A percentile compares a stretch with the other conserved stretches of the same genome.
These are phyloP conservation scores for Alopecurus myosuroides DNA, from an alignment of 176 grass and related monocot genomes.

Conservation along the genomic window DNA sequence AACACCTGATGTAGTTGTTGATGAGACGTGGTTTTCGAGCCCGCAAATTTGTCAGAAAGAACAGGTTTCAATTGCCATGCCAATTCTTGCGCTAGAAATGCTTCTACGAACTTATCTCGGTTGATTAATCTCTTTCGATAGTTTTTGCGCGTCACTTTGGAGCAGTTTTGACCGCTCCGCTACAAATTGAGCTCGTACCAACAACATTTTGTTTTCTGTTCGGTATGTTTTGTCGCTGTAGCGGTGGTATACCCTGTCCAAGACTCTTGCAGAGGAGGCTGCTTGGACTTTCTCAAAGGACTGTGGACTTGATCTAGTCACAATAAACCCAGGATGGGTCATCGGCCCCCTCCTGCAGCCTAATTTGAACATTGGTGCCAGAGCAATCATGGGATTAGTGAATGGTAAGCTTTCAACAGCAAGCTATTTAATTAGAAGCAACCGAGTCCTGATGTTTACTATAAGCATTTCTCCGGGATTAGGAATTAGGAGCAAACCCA, in stretches of 20 bases:
- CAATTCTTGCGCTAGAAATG: neutral
- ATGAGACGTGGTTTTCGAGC: constrained; percentile 52
- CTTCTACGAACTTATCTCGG: neutral
- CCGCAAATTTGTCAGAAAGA: constrained; percentile 11
- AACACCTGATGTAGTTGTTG: constrained; percentile 48
- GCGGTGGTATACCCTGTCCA: neutral
- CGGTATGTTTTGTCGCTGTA: neutral
- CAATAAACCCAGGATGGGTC: neutral
- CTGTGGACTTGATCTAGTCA: neutral
- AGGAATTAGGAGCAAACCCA: neutral
- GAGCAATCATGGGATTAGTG: neutral
- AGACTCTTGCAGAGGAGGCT: constrained; percentile 5
- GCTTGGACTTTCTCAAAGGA: neutral
- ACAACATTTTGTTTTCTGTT: neutral
- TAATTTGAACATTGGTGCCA: neutral
- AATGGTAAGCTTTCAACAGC: neutral
- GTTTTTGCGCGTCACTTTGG: neutral
- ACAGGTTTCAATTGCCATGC: constrained; percentile 8
- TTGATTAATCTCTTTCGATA: neutral
- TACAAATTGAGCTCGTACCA: neutral
- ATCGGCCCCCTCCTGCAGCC: neutral
- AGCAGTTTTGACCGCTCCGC: neutral
- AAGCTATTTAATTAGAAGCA: neutral
- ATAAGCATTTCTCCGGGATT: neutral
- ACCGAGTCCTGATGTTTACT: neutral